These are phyloP conservation scores for Corynascus novoguineensis DNA, from an alignment of 495 filamentous ascomycete genomes.

Conservation along the genomic window DNA sequence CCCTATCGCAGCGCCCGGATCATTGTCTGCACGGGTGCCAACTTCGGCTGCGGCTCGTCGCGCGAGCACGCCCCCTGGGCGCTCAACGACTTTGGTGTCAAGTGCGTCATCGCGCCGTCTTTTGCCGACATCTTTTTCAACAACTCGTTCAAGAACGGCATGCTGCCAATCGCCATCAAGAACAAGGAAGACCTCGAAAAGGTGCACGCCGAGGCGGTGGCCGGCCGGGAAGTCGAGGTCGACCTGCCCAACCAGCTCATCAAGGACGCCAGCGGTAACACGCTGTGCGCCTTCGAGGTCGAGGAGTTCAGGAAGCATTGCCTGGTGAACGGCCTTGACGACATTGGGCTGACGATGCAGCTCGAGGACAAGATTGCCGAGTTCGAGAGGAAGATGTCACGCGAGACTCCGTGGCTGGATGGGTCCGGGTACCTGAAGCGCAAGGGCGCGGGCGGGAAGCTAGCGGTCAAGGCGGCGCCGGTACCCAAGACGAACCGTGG, in stretches of 20 bases:
- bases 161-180: constrained; percentile 79
- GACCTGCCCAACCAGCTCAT: constrained; percentile 84
- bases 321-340: constrained; percentile 88
- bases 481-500: constrained; percentile 91
- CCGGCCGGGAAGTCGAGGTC: constrained; percentile 82
- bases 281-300: constrained; percentile 73
- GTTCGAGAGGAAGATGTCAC: constrained; percentile 72
- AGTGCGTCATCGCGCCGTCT: constrained; percentile 83
- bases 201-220: constrained; percentile 74
- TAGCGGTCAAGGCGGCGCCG: constrained; percentile 73
- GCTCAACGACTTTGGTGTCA: constrained; percentile 92
- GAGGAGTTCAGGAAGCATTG: constrained; percentile 93
- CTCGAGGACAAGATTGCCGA: constrained; percentile 79
- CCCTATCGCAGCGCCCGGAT: constrained; percentile 84
- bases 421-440: constrained; percentile 78
- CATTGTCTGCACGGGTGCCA: constrained; percentile 84
- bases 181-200: constrained; percentile 59
- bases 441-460: constrained; percentile 56
- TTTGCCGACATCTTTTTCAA: constrained; percentile 99
- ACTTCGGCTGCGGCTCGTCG: constrained; percentile 93
- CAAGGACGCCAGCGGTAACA: constrained; percentile 65
- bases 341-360: constrained; percentile 92
- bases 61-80: constrained; percentile 98
- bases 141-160: constrained; percentile 99
- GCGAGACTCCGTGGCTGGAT: constrained; percentile 87